These are phyloP conservation scores for Lizonia empirigonia DNA, from an alignment of 2,329 filamentous ascomycete species.

Conservation along the genomic window DNA sequence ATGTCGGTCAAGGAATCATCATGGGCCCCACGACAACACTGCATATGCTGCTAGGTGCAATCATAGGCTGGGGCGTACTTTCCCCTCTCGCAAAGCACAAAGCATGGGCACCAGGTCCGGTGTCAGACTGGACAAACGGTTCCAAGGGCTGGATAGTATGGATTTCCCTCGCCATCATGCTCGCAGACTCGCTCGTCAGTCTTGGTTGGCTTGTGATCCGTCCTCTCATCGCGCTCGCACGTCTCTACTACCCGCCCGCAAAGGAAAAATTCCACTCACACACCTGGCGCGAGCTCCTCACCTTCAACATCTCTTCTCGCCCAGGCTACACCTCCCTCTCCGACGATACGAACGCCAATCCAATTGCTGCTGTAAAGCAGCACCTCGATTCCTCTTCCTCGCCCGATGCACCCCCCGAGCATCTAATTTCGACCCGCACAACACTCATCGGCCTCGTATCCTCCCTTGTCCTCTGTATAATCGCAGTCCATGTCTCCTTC, in stretches of 20 bases:
- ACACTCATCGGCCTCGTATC: constrained; percentile 76
- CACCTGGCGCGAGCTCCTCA: constrained; percentile 45
- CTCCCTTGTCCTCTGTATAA: constrained; percentile 79
- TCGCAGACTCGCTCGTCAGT: constrained; percentile 89
- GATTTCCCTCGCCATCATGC: constrained; percentile 95
- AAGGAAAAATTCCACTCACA: constrained; percentile 38
- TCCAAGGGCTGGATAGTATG: constrained; percentile 99
- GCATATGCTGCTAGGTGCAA: constrained; percentile 90
- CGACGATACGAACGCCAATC: constrained; percentile 26
- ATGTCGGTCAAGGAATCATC: constrained; percentile 96
- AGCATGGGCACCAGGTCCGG: constrained; percentile 87
- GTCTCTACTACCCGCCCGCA: constrained; percentile 45
- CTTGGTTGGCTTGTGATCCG: constrained; percentile 76
- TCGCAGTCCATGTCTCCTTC: constrained; percentile 82
- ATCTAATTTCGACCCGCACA: constrained; percentile 74
- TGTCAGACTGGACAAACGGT: constrained; percentile 86
- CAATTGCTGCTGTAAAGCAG: constrained; percentile 40
- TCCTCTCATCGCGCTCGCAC: constrained; percentile 61
- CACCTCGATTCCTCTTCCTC: constrained; percentile 48
- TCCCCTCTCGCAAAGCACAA: constrained; percentile 84
- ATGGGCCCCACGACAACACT: constrained; percentile 96
- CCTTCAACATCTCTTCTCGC: constrained; percentile 41
- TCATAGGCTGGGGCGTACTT: constrained; percentile 87
- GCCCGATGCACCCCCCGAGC: constrained; percentile 81
- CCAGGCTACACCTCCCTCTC: constrained; percentile 49